Conservation (phyloP, 768 basidiomycete species). For the Lentinus tigrinus region DNA sequence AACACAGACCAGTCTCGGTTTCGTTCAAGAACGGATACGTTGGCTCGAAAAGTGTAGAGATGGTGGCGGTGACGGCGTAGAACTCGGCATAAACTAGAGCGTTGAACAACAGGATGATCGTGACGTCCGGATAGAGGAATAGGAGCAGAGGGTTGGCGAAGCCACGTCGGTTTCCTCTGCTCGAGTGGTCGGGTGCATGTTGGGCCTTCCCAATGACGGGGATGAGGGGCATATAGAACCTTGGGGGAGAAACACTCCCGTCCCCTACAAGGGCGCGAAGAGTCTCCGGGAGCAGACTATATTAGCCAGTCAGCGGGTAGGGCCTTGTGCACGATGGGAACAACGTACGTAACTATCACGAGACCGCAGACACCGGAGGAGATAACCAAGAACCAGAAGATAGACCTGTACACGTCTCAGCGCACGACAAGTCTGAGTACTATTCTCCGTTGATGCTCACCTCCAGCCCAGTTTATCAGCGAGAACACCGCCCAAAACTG, state of each 20-base stretch:
- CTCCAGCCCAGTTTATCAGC: slow-evolving; percentile 31
- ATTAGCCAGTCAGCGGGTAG: background rate
- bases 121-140: slow-evolving; percentile 54
- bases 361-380: slow-evolving; percentile 32
- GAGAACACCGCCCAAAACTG: slow-evolving; percentile 49
- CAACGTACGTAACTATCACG: slow-evolving; percentile 34
- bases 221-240: slow-evolving; percentile 32
- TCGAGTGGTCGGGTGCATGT: background rate
- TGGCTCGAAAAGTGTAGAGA: slow-evolving; percentile 57
- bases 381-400: slow-evolving; percentile 45
- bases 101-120: slow-evolving; percentile 53
- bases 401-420: slow-evolving; percentile 26
- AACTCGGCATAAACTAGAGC: slow-evolving; percentile 54
- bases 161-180: slow-evolving; percentile 29
- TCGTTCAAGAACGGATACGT: slow-evolving; percentile 61
- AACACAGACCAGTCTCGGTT: slow-evolving; percentile 73
- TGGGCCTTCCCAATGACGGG: slow-evolving; percentile 28
- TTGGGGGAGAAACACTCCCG: slow-evolving; percentile 37
- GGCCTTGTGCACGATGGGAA: no score
- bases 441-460: slow-evolving; percentile 9
- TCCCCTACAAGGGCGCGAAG: slow-evolving; percentile 44
- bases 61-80: slow-evolving; percentile 58
- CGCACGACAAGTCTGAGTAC: background rate
- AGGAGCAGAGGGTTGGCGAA: slow-evolving; percentile 57
- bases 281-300: slow-evolving; percentile 47